Conservation (phyloP, 2,329 filamentous ascomycete genomes). For the Pseudogymnoascus verrucosus region DNA sequence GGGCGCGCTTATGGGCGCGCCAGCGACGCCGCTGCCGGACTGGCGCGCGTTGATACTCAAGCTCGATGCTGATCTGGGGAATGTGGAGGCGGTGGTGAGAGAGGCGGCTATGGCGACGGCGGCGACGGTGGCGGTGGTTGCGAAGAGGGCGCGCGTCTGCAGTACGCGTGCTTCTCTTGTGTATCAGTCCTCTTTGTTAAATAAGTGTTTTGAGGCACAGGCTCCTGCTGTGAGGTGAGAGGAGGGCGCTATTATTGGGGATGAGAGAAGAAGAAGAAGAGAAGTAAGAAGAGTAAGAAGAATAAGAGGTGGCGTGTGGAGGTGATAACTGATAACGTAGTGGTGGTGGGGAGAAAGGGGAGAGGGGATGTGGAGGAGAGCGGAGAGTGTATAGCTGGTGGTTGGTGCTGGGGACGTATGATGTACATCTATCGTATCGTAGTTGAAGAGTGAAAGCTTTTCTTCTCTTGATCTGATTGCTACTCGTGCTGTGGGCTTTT, state of each 20-base stretch:
- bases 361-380: not conserved
- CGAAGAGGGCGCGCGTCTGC: not conserved
- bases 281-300: not conserved
- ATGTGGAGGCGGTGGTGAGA: conserved; percentile 36
- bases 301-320: not conserved
- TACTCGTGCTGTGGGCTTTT: not conserved
- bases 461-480: not conserved
- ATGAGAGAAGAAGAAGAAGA: not conserved
- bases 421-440: conserved; percentile 1
- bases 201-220: not conserved
- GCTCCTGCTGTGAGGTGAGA: not conserved
- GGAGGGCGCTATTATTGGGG: not conserved
- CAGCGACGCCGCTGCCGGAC: conserved; percentile 26
- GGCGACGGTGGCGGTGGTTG: not conserved
- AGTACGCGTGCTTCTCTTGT: not conserved
- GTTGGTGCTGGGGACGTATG: not conserved
- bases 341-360: not conserved
- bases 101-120: not conserved
- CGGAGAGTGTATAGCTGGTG: not conserved
- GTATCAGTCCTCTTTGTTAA: conserved; percentile 1
- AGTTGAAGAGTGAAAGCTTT: not conserved
- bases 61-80: conserved; percentile 50
- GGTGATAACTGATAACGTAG: not conserved
- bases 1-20: not conserved
- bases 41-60: conserved; percentile 37